phyloP scores from a whole-genome alignment of 306 rosid species.

The Bauhinia variegata region DNA sequence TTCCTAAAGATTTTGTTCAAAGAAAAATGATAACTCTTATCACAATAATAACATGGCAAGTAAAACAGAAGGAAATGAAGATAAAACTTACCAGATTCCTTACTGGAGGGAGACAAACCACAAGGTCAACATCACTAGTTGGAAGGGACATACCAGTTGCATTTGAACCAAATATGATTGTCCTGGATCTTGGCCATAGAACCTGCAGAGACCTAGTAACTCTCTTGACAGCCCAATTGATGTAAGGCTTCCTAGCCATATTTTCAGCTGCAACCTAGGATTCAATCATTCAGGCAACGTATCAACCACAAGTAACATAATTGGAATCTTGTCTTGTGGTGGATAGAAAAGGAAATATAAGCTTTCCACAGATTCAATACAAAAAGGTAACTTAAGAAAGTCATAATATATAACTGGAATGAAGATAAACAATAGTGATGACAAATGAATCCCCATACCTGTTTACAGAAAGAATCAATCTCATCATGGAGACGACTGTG shows the following conservation, averaged over 20 bases:
- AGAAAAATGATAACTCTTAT: slow-evolving; percentile 12
- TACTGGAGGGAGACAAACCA: slow-evolving; percentile 93
- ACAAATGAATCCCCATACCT: slow-evolving; percentile 47
- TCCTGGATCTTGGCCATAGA: slow-evolving; percentile 95
- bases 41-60: slow-evolving; percentile 18
- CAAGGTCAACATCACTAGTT: slow-evolving; percentile 97
- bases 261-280: slow-evolving; percentile 83
- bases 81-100: slow-evolving; percentile 75
- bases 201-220: slow-evolving; percentile 92
- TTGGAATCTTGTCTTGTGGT: slow-evolving; percentile 26
- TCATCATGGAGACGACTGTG: slow-evolving; percentile 80
- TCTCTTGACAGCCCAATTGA: slow-evolving; percentile 95
- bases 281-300: slow-evolving; percentile 34
- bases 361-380: slow-evolving; percentile 22
- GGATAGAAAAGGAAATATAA: slow-evolving; percentile 27
- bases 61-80: slow-evolving; percentile 15
- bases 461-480: slow-evolving; percentile 79
- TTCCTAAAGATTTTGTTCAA: slow-evolving; percentile 56
- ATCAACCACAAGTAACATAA: slow-evolving; percentile 33
- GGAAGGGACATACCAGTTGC: slow-evolving; percentile 95
- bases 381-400: slow-evolving; percentile 25
- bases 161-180: slow-evolving; percentile 89
- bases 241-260: slow-evolving; percentile 81
- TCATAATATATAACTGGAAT: not conserved
- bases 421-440: not conserved